Evolutionary conservation across 441 rosid genomes (phyloP).

Genomic region (Syzygium syzygioides): DNA sequence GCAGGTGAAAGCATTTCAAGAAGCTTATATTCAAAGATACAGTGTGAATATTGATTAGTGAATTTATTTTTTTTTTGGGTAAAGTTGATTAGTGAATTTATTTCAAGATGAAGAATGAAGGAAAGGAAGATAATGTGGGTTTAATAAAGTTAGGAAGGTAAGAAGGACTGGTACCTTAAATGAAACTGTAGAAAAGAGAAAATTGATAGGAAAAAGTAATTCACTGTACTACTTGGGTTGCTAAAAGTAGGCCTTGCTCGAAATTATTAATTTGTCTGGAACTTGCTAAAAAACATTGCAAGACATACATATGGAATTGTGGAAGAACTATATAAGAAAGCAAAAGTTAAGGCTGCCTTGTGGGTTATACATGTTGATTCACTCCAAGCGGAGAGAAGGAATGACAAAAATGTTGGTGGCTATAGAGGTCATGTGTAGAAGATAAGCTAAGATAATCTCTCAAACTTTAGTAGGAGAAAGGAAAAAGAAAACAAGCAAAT

Average conservation of each 20-base stretch:
- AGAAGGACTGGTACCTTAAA: not conserved
- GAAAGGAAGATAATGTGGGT: not conserved
- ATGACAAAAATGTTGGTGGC: not conserved
- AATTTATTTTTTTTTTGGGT: too few relatives aligned
- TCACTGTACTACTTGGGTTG: not conserved
- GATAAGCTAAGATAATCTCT: not conserved
- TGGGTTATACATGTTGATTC: not conserved
- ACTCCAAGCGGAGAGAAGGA: not conserved
- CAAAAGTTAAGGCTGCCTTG: not conserved
- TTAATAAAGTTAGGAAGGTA: not conserved
- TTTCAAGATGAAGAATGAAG: not conserved
- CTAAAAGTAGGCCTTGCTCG: not conserved
- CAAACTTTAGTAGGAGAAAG: not conserved
- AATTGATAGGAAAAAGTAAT: not conserved
- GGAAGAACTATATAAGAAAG: not conserved
- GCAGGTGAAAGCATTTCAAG: not conserved
- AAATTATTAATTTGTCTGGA: not conserved
- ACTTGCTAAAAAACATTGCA: not conserved
- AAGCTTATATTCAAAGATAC: not conserved
- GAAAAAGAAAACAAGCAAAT: not conserved
- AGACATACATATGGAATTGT: not conserved
- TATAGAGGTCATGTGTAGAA: not conserved
- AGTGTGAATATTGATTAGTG: not conserved
- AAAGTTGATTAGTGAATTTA: not conserved
- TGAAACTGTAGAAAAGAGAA: not conserved